A percentile compares a stretch with the other conserved stretches of the same genome.
Conservation (phyloP, 768 basidiomycete genomes). For the Lentinula detonsa region DNA sequence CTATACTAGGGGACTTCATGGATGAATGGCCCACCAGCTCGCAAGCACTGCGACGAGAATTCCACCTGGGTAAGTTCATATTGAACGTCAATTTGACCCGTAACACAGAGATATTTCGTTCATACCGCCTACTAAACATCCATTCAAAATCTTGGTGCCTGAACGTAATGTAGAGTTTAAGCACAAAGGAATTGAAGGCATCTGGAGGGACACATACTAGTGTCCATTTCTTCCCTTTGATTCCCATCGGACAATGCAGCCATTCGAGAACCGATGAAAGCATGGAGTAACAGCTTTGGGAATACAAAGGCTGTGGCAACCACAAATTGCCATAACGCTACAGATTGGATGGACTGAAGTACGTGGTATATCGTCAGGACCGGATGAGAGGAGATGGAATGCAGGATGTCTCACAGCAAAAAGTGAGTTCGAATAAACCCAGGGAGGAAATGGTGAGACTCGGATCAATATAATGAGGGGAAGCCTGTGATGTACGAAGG, state of each 20-base stretch:
- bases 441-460: constrained; percentile 78
- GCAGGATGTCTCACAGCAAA: constrained; percentile 50
- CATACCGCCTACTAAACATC: constrained; percentile 39
- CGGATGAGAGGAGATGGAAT: neutral
- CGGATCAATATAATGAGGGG: constrained; percentile 81
- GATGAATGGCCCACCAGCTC: constrained; percentile 50
- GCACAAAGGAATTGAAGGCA: neutral
- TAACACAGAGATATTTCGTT: neutral
- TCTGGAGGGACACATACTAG: constrained; percentile 39
- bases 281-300: constrained; percentile 67
- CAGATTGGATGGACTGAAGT: constrained; percentile 62
- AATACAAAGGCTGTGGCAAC: constrained; percentile 65
- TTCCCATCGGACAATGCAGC: constrained; percentile 73
- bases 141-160: constrained; percentile 66
- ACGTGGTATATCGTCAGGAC: neutral
- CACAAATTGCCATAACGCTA: constrained; percentile 70
- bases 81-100: neutral
- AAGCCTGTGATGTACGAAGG: constrained; percentile 20
- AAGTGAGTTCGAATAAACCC: constrained; percentile 80
- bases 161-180: constrained; percentile 7
- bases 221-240: constrained; percentile 70
- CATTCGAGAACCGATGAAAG: constrained; percentile 75
- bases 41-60: constrained; percentile 50
- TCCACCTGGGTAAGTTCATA: constrained; percentile 25
- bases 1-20: constrained; percentile 5